Evolutionary conservation across 371 early-diverging fungal genomes (phyloP).

Genomic region (Mucor sp.): DNA sequence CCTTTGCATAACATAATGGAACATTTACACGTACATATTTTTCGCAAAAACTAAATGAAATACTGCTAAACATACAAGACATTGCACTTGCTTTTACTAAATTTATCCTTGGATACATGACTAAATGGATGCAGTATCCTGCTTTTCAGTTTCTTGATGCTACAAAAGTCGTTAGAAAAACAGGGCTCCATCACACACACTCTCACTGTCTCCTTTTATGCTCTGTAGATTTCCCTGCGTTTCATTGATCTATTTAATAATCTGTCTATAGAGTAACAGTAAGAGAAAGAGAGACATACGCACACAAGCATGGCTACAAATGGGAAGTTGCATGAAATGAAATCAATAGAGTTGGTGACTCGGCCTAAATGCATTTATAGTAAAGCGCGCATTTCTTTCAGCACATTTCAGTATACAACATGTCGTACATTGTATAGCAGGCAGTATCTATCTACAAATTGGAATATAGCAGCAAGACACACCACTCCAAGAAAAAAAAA

Average conservation of each 20-base stretch:
- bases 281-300: background rate
- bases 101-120: background rate
- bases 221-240: background rate
- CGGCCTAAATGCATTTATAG: slow-evolving; percentile 1
- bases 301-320: background rate
- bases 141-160: background rate
- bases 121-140: background rate
- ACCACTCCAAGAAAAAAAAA: background rate
- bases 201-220: background rate
- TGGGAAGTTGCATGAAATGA: background rate
- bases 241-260: background rate
- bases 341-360: background rate
- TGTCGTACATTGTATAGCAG: background rate
- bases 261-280: background rate
- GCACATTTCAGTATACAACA: background rate
- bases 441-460: too few relatives aligned
- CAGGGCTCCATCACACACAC: background rate
- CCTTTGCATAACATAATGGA: background rate
- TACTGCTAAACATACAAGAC: background rate
- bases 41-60: background rate
- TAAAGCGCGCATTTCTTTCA: background rate
- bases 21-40: background rate
- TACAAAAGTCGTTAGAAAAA: background rate
- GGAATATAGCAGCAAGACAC: too few relatives aligned
- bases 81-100: background rate